Base-by-base conservation (phyloP, 257 asterid genomes). In the Ligustrum vulgare region DNA sequence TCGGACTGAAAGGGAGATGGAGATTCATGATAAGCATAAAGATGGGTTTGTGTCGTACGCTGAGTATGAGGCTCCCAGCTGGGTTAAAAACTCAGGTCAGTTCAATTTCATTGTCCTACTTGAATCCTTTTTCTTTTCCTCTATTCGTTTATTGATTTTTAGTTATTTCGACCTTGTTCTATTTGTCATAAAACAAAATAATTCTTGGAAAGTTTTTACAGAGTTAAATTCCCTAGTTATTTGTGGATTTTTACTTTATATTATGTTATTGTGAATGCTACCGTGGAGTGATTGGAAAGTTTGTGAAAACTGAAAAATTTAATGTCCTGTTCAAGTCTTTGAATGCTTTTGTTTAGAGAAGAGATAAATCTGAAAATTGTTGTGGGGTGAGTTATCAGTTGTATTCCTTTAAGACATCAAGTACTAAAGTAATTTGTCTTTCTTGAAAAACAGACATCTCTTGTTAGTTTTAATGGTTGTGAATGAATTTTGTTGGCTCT, bases 21-120 rank as follows among this genome's bases (percentile, higher is more conserved):
- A 88, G 78, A 74, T 84, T 83, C 98, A 92, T 81, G 99, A 94
- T 73, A 92, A 84, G 75, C 87, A 92, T 72, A 92, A 88, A 72
- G 99, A 94, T 87, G 99, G 96, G 2, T 81, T 87, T 72, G 89
- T 94, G 72, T 89, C 97, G 11, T 89, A 85, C 35, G 47, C 86
- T 0, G 99, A 94, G 91, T 94, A 94, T 35, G 96, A 94, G 80
- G 93, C 98, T 15, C 98, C 99, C n/a, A 86, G 84, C 33, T 92
- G 97, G 98, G 93, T 82, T 67, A 79, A 72, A 49, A 72, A 60
- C 60, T 84, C 95, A 45, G 98, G 97, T 94, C 51, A 81, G 3
- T 82, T 68, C 34, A 1, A 5, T 69, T 69, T 20, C 43, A 5
- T 49, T 22, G 34, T 54, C 35, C 18, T 23, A 22, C 18, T 25